phyloP scores from a whole-genome alignment of 257 asterid species.

The Solanum okadae region DNA sequence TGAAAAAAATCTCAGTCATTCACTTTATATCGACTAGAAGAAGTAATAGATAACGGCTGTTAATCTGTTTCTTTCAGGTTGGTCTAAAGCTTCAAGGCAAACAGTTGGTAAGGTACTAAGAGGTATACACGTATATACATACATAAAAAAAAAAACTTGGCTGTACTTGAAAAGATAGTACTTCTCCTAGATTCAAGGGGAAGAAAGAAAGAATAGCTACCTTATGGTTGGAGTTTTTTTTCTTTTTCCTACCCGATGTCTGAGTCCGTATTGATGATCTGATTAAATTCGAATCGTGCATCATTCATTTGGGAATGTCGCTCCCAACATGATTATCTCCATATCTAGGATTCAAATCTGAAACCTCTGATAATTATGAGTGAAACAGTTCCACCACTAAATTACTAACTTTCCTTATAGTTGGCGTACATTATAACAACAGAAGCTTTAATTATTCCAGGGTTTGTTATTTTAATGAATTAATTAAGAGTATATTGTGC shows the following conservation, averaged over 20 bases:
- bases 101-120: neutral
- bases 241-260: neutral
- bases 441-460: neutral
- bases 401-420: neutral
- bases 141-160: neutral
- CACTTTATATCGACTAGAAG: too few species aligned
- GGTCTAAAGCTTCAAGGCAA: conserved; percentile 3
- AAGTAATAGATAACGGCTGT: neutral
- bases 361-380: neutral
- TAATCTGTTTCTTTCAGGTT: conserved; percentile 22
- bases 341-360: rapidly evolving
- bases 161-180: neutral
- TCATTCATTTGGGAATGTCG: rapidly evolving
- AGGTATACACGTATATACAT: neutral
- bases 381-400: neutral
- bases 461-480: neutral
- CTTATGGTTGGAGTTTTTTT: too few species aligned
- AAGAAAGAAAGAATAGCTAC: neutral
- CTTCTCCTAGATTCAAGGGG: neutral
- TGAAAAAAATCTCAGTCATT: too few species aligned
- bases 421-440: neutral
- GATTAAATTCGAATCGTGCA: neutral
- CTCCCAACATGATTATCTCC: too few species aligned
- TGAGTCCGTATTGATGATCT: neutral
- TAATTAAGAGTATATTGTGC: neutral